Evolutionary conservation across 257 asterid genomes (phyloP).

Genomic region (Fraxinus anomala): DNA sequence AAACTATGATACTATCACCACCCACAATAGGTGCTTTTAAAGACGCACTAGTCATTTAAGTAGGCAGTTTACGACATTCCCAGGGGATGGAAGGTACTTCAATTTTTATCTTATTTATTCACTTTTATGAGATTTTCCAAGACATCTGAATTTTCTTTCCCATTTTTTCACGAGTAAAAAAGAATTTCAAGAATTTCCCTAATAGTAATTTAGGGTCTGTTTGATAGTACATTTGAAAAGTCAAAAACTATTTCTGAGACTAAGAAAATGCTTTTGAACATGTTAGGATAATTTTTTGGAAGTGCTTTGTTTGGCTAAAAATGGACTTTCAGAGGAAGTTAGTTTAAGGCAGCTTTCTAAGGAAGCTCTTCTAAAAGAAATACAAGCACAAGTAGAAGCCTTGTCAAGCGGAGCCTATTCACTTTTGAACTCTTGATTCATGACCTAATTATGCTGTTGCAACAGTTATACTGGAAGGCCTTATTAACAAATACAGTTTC

Average conservation of each 20-base stretch:
- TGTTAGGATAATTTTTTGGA: too few relatives aligned
- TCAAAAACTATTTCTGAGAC: too few relatives aligned
- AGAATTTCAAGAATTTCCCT: not conserved
- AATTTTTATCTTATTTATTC: not conserved
- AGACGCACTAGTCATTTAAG: conserved; percentile 54
- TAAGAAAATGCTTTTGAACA: too few relatives aligned
- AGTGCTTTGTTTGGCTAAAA: too few relatives aligned
- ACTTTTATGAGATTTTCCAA: not conserved
- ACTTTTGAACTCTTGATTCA: not conserved
- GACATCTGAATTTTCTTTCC: not conserved
- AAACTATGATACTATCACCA: conserved; percentile 55
- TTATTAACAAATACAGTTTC: not conserved
- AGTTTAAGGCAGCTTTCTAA: too few relatives aligned
- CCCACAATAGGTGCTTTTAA: conserved; percentile 64
- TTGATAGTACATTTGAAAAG: too few relatives aligned
- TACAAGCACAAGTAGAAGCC: too few relatives aligned
- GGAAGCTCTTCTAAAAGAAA: too few relatives aligned
- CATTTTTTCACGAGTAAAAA: not conserved
- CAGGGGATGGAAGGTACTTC: conserved; percentile 79
- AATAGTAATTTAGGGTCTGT: not conserved
- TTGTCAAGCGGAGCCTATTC: not conserved
- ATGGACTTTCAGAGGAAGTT: too few relatives aligned
- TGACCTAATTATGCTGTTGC: not conserved
- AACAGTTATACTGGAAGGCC: not conserved
- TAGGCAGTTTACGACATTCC: conserved; percentile 74